phyloP scores from a whole-genome alignment of 169 alveolate genomes.

The Perkinsus chesapeaki region DNA sequence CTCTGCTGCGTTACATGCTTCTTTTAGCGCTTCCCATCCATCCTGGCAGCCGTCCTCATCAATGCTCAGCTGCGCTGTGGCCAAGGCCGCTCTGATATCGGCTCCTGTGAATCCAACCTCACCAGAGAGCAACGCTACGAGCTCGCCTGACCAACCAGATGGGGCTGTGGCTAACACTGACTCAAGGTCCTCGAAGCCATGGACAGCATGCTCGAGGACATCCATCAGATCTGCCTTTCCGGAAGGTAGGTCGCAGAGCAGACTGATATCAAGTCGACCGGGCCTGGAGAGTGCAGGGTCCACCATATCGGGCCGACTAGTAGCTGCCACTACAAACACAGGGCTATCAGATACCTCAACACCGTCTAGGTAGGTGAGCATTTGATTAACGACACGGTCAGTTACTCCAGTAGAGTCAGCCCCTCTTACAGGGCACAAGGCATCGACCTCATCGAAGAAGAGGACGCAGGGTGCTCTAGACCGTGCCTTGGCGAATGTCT shows the following conservation, averaged over 20 bases:
- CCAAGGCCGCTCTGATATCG: background rate
- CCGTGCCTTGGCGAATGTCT: slow-evolving; percentile 55
- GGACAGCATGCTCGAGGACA: background rate
- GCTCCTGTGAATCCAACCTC: background rate
- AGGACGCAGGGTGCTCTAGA: slow-evolving; percentile 50
- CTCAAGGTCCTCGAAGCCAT: background rate
- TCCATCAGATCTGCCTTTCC: background rate
- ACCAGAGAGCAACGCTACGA: background rate
- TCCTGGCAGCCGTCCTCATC: background rate
- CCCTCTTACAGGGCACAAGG: slow-evolving; percentile 63
- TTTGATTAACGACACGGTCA: slow-evolving; percentile 66
- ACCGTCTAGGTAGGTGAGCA: slow-evolving; percentile 69
- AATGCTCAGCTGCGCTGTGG: background rate
- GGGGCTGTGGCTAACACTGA: background rate
- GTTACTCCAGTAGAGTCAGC: slow-evolving; percentile 56
- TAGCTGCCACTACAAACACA: slow-evolving; percentile 92
- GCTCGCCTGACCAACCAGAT: background rate
- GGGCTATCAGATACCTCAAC: background rate
- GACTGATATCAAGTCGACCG: slow-evolving; percentile 62
- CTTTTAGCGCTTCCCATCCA: background rate
- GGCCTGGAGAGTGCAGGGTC: slow-evolving; percentile 98
- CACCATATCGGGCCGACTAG: slow-evolving; percentile 97
- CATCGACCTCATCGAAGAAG: slow-evolving; percentile 70
- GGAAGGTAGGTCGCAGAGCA: background rate
- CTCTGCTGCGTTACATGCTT: background rate